Evolutionary conservation across 345 rosid species (phyloP), one percentile per base, ranked within the genome.

Genomic region (Diplotaxis tenuifolia): DNA sequence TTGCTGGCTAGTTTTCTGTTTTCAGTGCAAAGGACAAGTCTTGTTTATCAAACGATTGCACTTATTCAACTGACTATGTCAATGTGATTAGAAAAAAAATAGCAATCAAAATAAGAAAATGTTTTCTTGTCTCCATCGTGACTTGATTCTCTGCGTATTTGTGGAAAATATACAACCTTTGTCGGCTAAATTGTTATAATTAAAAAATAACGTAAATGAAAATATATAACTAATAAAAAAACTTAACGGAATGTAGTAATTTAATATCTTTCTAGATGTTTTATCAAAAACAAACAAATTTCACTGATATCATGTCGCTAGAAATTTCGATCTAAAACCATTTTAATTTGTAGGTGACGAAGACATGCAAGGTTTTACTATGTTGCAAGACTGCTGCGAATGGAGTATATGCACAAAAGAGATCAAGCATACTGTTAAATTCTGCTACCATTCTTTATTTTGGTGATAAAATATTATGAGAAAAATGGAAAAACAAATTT

Each of bases 91-190:
- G 18, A 25, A 49, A 7, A 15, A 45, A 57, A 21, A 54, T 20
- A 14, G 55, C 2, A 28, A 28, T 3, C 32, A 29, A 49, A 52
- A 21, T 16, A 8, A 45, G 9, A 42, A 66, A 15, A 62, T 69
- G 60, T 69, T 54, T 75, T 75, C 42, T 75, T 69, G 79, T 76
- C 74, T 54, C 18, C 70, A 31, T 15, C 14, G 9, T 62, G 22
- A 55, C 70, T 54, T 53, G 32, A 62, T 54, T 29, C 59, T 40
- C 42, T 68, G 79, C 70, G 79, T 75, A 54, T 22, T 69, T 63
- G 75, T 75, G 75, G 79, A 75, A 75, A 69, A 20, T 29, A 31
- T 63, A 28, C 10, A 8, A 68, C 52, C 27, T 53, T 62, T 62
- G 79, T 62, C 70, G 74, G 70, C 62, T 53, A 21, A 40, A 67